These are phyloP conservation scores for Yarrowia osloensis DNA, from an alignment of 805 yeast species.

Conservation along the genomic window DNA sequence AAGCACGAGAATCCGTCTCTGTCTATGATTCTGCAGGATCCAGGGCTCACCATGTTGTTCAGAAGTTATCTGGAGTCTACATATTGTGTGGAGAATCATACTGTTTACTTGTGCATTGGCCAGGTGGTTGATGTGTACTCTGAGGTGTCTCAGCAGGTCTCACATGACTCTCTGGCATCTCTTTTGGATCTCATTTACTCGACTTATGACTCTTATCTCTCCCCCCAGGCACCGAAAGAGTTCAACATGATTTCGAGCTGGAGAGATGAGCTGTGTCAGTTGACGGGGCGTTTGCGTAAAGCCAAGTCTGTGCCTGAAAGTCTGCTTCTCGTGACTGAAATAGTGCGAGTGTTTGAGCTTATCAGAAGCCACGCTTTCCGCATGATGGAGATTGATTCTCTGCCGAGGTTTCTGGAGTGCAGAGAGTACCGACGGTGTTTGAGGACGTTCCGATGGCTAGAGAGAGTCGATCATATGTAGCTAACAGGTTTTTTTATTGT, in stretches of 20 bases:
- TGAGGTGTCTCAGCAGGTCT: neutral
- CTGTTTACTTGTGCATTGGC: conserved; percentile 59
- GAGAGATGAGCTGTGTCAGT: neutral
- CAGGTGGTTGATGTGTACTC: conserved; percentile 42
- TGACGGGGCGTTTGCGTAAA: neutral
- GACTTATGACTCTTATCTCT: conserved; percentile 21
- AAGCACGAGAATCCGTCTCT: neutral
- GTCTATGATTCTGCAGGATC: conserved; percentile 54
- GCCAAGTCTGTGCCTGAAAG: neutral
- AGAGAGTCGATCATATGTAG: neutral
- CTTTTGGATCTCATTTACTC: neutral
- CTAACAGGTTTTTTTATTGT: too few species aligned
- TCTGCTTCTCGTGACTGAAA: conserved; percentile 42
- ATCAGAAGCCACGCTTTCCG: conserved; percentile 9
- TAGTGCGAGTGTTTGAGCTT: neutral
- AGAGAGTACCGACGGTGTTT: neutral
- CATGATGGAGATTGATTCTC: conserved; percentile 29
- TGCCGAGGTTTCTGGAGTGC: conserved; percentile 10
- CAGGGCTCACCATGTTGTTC: conserved; percentile 69
- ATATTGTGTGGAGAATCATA: conserved; percentile 70
- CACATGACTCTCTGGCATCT: neutral
- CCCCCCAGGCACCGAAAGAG: conserved; percentile 54
- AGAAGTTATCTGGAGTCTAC: conserved; percentile 59
- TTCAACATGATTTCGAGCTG: conserved; percentile 53
- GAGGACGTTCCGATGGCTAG: conserved; percentile 14